Percentiles rank a stretch among this genome's conserved stretches.
Evolutionary conservation across 305 asterid species (phyloP).

Genomic region (Andrographis paniculata): DNA sequence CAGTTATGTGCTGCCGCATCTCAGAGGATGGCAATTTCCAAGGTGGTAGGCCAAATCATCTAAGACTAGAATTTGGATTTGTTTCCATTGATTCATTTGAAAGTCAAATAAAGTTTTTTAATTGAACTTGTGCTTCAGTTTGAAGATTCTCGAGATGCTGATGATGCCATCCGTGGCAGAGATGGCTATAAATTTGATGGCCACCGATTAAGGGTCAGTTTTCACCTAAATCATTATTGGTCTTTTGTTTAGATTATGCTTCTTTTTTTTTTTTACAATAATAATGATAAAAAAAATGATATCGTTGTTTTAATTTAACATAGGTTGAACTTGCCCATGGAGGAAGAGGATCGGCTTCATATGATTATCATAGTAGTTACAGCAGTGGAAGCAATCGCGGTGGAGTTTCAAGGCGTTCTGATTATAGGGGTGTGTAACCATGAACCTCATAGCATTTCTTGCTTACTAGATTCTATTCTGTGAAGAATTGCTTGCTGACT

Average conservation of each 20-base stretch:
- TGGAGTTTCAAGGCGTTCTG: conserved; percentile 68
- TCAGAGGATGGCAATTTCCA: background rate
- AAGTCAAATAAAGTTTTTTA: background rate
- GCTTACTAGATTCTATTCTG: background rate
- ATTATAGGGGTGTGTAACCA: conserved; percentile 46
- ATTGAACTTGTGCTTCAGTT: conserved; percentile 31
- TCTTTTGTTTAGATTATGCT: background rate
- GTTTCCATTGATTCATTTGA: background rate
- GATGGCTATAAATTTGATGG: conserved; percentile 82
- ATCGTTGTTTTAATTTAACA: conserved; percentile 3
- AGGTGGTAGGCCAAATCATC: background rate
- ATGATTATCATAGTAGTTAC: conserved; percentile 40
- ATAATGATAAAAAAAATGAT: too few species aligned
- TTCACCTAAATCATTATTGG: background rate
- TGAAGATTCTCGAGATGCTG: conserved; percentile 74
- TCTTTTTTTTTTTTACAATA: conserved; percentile 3
- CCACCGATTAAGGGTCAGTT: conserved; percentile 49
- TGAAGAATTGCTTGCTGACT: background rate
- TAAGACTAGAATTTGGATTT: background rate
- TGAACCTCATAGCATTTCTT: background rate
- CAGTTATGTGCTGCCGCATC: background rate
- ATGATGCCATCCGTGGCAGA: conserved; percentile 78
- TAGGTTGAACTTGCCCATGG: conserved; percentile 91
- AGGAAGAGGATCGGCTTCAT: conserved; percentile 51
- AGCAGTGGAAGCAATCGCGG: conserved; percentile 53